phyloP scores from a whole-genome alignment of 2,329 filamentous ascomycete genomes.

The Colletotrichum simmondsii region DNA sequence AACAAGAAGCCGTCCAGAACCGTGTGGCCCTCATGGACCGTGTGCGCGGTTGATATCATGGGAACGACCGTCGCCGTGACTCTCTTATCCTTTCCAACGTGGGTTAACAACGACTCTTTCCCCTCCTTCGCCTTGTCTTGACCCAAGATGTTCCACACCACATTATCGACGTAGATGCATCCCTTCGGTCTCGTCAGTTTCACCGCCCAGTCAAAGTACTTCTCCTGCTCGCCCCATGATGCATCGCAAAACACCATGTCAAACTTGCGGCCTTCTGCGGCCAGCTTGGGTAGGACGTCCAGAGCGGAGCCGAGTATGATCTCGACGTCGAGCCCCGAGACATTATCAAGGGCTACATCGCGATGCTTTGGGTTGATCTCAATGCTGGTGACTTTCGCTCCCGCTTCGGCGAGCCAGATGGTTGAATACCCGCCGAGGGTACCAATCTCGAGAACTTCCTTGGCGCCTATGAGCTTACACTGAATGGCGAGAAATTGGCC shows the following conservation, averaged over 20 bases:
- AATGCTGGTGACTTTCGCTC: slow-evolving; percentile 59
- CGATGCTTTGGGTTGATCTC: slow-evolving; percentile 59
- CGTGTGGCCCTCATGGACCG: neutral
- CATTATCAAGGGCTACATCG: slow-evolving; percentile 57
- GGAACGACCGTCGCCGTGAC: slow-evolving; percentile 41
- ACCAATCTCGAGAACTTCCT: slow-evolving; percentile 62
- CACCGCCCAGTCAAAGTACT: slow-evolving; percentile 58
- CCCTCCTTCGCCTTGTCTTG: neutral
- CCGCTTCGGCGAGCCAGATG: slow-evolving; percentile 60
- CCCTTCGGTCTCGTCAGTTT: slow-evolving; percentile 52
- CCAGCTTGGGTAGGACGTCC: slow-evolving; percentile 50
- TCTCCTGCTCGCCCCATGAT: slow-evolving; percentile 59
- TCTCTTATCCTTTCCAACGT: slow-evolving; percentile 38
- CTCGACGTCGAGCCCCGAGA: slow-evolving; percentile 54
- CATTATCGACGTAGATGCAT: slow-evolving; percentile 61
- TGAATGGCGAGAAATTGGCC: slow-evolving; percentile 53
- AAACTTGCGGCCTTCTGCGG: slow-evolving; percentile 53
- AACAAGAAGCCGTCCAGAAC: neutral
- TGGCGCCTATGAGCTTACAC: slow-evolving; percentile 46
- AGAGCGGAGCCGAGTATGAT: slow-evolving; percentile 56
- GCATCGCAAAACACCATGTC: slow-evolving; percentile 66
- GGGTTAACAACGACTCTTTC: slow-evolving; percentile 36
- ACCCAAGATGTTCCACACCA: slow-evolving; percentile 48
- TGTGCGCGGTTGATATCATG: slow-evolving; percentile 19
- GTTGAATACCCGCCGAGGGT: slow-evolving; percentile 65